Evolutionary conservation across 208 protist genomes (phyloP), one percentile per base, ranked within the genome.

Genomic region (Wallacemonas rigidus): DNA sequence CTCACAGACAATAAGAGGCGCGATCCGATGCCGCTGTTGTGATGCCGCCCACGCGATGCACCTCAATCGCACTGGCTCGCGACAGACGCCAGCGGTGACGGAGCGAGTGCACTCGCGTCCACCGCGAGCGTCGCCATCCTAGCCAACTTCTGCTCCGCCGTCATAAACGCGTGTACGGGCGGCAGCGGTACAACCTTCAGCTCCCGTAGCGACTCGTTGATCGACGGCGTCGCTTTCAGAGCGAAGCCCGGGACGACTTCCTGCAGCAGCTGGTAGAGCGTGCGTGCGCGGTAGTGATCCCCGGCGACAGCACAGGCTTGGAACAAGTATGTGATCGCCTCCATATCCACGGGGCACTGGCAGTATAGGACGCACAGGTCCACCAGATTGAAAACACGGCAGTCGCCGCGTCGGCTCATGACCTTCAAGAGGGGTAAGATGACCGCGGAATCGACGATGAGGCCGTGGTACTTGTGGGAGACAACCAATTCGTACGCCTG

Each of bases 391-490:
- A 96, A 96, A 12, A 91, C 89, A 48, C 92, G 85, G 54, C 89
- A 85, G 74, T 96, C 92, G 1, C 92, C 92, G 40, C 83, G 78
- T 26, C 76, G 75, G 61, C 83, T 88, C 40, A 96, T 75, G 4
- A 79, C 80, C 38, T 88, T 77, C 45, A 93, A 43, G 11, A 96
- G 56, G 0, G 89, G 89, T 55, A 72, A 53, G 39, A 91, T 83
- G 40, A 93, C 61, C 26, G 92, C 87, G 58, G 80, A 79, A 1
- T 83, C 92, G 36, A 96, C 84, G 44, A 84, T 74, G 11, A 96
- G 67, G 1, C 89, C 89, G 61, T 96, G 87, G 68, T 96, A 96
- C 78, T 96, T 96, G 84, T 96, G 92, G 7, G 89, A 76, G 3
- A 93, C 82, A 41, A 96, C 69, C 44, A 96, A 86, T 54, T 75